Evolutionary conservation across 2,329 filamentous ascomycete species (phyloP).

Genomic region (Penicillium fuscoglaucum): DNA sequence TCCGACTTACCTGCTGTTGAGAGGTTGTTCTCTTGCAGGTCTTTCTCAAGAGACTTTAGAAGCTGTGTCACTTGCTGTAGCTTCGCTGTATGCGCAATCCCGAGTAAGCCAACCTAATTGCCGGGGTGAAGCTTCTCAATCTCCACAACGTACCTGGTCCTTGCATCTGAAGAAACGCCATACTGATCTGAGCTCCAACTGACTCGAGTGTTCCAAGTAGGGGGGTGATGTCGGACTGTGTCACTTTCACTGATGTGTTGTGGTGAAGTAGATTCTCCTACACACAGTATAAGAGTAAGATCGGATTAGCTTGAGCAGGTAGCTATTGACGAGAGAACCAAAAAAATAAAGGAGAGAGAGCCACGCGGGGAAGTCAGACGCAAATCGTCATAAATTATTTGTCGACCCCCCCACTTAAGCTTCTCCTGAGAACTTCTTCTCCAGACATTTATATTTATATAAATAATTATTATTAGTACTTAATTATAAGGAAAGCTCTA

Average conservation of each 20-base stretch:
- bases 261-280: neutral
- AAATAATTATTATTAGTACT: neutral
- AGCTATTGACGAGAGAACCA: neutral
- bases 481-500: neutral
- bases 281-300: neutral
- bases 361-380: constrained; percentile 14
- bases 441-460: neutral
- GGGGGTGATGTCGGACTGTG: neutral
- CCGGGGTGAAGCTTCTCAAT: neutral
- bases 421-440: neutral
- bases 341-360: constrained; percentile 3
- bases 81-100: constrained; percentile 56
- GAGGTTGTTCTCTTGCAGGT: constrained; percentile 62
- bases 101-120: neutral
- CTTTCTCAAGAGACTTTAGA: constrained; percentile 61
- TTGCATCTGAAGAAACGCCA: constrained; percentile 28
- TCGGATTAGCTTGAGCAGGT: neutral
- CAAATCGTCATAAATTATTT: constrained; percentile 11
- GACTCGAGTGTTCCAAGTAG: neutral
- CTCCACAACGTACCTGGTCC: constrained; percentile 28
- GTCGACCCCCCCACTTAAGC: constrained; percentile 8
- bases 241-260: neutral
- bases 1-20: constrained; percentile 58
- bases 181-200: constrained; percentile 11
- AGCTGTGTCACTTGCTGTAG: constrained; percentile 66